Evolutionary conservation across 2,329 filamentous ascomycete genomes (phyloP).

Genomic region (Fusarium chuoi): DNA sequence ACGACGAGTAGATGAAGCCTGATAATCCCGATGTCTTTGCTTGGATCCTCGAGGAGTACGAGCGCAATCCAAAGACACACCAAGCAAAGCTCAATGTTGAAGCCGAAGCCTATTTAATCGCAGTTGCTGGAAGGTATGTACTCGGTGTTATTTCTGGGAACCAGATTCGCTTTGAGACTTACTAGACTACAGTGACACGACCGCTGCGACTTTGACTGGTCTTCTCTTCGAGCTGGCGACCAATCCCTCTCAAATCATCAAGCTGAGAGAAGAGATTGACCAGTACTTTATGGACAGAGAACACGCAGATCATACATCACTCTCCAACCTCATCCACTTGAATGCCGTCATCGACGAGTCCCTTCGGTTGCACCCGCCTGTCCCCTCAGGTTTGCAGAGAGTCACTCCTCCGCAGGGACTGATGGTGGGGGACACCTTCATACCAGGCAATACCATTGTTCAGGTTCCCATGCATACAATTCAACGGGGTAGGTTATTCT

Average conservation of each 20-base stretch:
- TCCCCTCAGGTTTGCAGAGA: slow-evolving; percentile 49
- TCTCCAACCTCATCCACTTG: slow-evolving; percentile 44
- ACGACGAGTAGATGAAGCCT: slow-evolving; percentile 11
- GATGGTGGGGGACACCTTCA: slow-evolving; percentile 23
- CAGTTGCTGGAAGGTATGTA: slow-evolving; percentile 47
- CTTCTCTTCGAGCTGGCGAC: slow-evolving; percentile 50
- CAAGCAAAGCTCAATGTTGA: slow-evolving; percentile 42
- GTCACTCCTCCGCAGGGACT: slow-evolving; percentile 53
- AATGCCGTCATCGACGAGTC: slow-evolving; percentile 54
- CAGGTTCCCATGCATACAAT: slow-evolving; percentile 36
- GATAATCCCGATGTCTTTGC: slow-evolving; percentile 47
- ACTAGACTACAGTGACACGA: slow-evolving; percentile 47
- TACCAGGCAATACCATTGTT: slow-evolving; percentile 31
- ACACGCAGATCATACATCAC: slow-evolving; percentile 23
- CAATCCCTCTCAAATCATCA: slow-evolving; percentile 38
- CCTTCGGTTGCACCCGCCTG: slow-evolving; percentile 51
- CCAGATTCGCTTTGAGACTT: neutral
- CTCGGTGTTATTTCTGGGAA: neutral
- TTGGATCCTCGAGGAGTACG: slow-evolving; percentile 45
- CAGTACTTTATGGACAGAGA: slow-evolving; percentile 12
- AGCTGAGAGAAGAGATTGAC: slow-evolving; percentile 52
- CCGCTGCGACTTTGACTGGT: slow-evolving; percentile 47
- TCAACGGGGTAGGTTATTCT: slow-evolving; percentile 49
- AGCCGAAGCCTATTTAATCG: slow-evolving; percentile 46
- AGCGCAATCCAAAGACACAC: slow-evolving; percentile 20